These are phyloP conservation scores for Eudorina sp. DNA, from an alignment of 139 green algal genomes.

Conservation along the genomic window DNA sequence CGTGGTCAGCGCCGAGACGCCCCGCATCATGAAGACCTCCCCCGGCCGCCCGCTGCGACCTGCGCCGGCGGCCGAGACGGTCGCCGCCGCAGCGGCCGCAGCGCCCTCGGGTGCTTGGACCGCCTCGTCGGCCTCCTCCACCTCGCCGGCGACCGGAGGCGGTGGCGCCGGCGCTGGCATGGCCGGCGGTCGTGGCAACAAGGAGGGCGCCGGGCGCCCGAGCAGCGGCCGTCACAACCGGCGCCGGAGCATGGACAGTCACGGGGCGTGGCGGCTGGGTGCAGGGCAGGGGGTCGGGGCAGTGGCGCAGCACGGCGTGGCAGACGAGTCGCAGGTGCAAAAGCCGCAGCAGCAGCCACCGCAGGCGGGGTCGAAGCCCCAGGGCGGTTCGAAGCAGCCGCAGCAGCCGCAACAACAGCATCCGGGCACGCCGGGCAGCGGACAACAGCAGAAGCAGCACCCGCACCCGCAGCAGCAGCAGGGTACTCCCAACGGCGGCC, in stretches of 20 bases:
- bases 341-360: neutral
- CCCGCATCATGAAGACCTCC: neutral
- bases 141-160: neutral
- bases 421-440: neutral
- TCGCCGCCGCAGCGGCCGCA: neutral
- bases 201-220: neutral
- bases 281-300: neutral
- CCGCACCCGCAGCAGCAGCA: slow-evolving; percentile 13
- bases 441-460: slow-evolving; percentile 10
- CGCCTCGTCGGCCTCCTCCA: neutral
- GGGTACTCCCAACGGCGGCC: neutral
- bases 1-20: neutral
- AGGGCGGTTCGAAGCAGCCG: neutral
- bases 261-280: neutral
- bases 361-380: neutral
- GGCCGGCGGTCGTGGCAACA: neutral
- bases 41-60: neutral
- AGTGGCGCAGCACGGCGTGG: neutral
- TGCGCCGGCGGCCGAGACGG: neutral
- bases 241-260: slow-evolving; percentile 1
- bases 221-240: neutral
- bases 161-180: no score
- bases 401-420: neutral
- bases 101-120: neutral
- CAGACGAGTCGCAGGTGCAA: neutral